phyloP scores from a whole-genome alignment of 768 basidiomycete species.

The Tephrocybe rancida region DNA sequence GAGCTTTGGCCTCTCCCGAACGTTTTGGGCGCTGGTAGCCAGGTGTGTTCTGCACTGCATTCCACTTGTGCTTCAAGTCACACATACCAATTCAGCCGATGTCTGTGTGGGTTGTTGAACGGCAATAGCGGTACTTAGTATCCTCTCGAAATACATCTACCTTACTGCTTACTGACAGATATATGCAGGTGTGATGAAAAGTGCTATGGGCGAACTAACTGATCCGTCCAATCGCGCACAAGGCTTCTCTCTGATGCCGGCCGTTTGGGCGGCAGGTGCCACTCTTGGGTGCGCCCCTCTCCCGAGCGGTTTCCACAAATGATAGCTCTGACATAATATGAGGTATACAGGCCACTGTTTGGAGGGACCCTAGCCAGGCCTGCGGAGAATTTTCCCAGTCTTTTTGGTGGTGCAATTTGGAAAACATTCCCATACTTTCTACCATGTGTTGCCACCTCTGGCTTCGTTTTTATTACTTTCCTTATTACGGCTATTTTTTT shows the following conservation, averaged over 20 bases:
- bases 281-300: slow-evolving; percentile 35
- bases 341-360: slow-evolving; percentile 59
- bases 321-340: neutral
- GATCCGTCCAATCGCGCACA: slow-evolving; percentile 42
- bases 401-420: slow-evolving; percentile 60
- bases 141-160: neutral
- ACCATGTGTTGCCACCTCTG: slow-evolving; percentile 49
- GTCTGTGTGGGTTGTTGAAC: slow-evolving; percentile 67
- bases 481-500: slow-evolving; percentile 35
- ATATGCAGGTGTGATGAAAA: slow-evolving; percentile 46
- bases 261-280: slow-evolving; percentile 40
- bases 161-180: neutral
- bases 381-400: slow-evolving; percentile 60
- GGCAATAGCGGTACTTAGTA: slow-evolving; percentile 55
- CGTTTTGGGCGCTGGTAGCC: slow-evolving; percentile 63
- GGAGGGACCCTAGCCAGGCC: slow-evolving; percentile 74
- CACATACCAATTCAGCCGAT: slow-evolving; percentile 42
- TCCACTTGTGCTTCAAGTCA: neutral
- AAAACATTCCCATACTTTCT: slow-evolving; percentile 75
- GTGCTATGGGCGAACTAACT: slow-evolving; percentile 45
- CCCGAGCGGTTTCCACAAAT: neutral
- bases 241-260: slow-evolving; percentile 41
- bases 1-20: slow-evolving; percentile 71
- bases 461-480: slow-evolving; percentile 27
- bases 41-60: slow-evolving; percentile 31